A percentile compares a stretch with the other conserved stretches of the same genome.
Evolutionary conservation across 495 filamentous ascomycete genomes (phyloP).

Genomic region (Hypoxylon crocopeplum): DNA sequence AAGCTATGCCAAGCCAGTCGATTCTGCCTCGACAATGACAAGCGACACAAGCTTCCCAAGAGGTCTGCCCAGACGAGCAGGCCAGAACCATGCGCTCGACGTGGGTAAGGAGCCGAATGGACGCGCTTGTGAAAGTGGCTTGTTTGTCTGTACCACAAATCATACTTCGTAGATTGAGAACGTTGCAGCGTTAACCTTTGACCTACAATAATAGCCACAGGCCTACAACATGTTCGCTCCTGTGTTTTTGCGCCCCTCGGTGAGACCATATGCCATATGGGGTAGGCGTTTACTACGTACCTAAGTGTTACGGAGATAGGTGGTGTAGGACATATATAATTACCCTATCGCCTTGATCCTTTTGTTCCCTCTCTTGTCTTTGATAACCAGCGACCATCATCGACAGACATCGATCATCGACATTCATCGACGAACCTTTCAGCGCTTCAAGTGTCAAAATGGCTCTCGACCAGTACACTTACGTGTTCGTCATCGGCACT

Average conservation of each 20-base stretch:
- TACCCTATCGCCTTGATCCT: conserved; percentile 12
- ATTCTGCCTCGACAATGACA: conserved; percentile 24
- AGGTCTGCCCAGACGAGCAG: conserved; percentile 10
- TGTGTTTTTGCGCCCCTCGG: conserved; percentile 11
- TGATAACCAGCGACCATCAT: conserved; percentile 14
- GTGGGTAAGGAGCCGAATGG: conserved; percentile 11
- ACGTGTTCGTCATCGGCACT: conserved; percentile 71
- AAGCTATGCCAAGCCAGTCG: conserved; percentile 29
- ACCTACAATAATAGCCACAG: background rate
- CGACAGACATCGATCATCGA: conserved; percentile 8
- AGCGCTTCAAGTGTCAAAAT: conserved; percentile 39
- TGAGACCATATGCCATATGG: conserved; percentile 12
- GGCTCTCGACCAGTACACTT: conserved; percentile 63
- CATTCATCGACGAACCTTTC: background rate
- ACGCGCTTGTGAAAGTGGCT: conserved; percentile 15
- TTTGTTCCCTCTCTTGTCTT: background rate
- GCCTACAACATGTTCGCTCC: background rate
- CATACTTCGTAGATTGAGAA: conserved; percentile 11
- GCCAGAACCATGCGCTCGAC: conserved; percentile 21
- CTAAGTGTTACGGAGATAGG: background rate
- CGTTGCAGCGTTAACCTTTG: conserved; percentile 7
- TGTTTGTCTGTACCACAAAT: conserved; percentile 12
- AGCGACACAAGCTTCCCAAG: conserved; percentile 21
- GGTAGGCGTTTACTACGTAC: background rate
- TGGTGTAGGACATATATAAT: conserved; percentile 28